Evolutionary conservation across 306 rosid genomes (phyloP).

Genomic region (Cicer cuneatum): DNA sequence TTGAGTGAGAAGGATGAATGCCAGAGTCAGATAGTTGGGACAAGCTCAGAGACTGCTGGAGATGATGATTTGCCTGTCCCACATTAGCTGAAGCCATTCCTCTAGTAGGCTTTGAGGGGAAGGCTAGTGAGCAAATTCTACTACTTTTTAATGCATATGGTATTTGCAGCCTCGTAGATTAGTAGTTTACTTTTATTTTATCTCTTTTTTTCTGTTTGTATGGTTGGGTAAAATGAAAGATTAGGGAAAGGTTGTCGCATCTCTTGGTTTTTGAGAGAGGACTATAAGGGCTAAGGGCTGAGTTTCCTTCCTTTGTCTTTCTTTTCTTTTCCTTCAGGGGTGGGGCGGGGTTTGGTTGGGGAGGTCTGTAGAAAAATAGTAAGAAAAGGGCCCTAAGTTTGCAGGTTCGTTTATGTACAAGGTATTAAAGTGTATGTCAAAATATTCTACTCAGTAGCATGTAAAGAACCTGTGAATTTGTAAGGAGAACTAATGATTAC

Average conservation of each 20-base stretch:
- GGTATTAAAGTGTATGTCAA: slow-evolving; percentile 30
- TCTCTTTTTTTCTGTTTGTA: slow-evolving; percentile 17
- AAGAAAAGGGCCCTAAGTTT: slow-evolving; percentile 40
- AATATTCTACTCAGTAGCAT: slow-evolving; percentile 28
- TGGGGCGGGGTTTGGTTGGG: slow-evolving; percentile 36
- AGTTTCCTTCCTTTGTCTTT: slow-evolving; percentile 34
- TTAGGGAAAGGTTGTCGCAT: slow-evolving; percentile 42
- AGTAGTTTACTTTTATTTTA: slow-evolving; percentile 38
- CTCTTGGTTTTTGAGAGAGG: slow-evolving; percentile 19
- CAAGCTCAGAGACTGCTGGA: slow-evolving; percentile 39
- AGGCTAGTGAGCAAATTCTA: slow-evolving; percentile 17
- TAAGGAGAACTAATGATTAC: slow-evolving; percentile 43
- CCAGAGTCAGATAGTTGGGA: slow-evolving; percentile 48
- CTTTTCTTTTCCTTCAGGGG: not conserved
- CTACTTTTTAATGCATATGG: slow-evolving; percentile 42
- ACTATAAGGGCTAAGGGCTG: slow-evolving; percentile 13
- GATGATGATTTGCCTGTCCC: slow-evolving; percentile 41
- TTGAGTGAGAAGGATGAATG: slow-evolving; percentile 48
- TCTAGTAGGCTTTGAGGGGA: slow-evolving; percentile 31
- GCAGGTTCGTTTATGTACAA: slow-evolving; percentile 47
- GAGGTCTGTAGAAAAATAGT: slow-evolving; percentile 41
- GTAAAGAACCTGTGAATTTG: slow-evolving; percentile 49
- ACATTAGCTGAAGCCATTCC: slow-evolving; percentile 34
- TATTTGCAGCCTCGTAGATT: slow-evolving; percentile 43
- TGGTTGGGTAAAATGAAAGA: slow-evolving; percentile 39